A percentile compares a stretch with the other conserved stretches of the same genome.
phyloP scores from a whole-genome alignment of 2,329 filamentous ascomycete genomes.

The Sphaerulina musiva region DNA sequence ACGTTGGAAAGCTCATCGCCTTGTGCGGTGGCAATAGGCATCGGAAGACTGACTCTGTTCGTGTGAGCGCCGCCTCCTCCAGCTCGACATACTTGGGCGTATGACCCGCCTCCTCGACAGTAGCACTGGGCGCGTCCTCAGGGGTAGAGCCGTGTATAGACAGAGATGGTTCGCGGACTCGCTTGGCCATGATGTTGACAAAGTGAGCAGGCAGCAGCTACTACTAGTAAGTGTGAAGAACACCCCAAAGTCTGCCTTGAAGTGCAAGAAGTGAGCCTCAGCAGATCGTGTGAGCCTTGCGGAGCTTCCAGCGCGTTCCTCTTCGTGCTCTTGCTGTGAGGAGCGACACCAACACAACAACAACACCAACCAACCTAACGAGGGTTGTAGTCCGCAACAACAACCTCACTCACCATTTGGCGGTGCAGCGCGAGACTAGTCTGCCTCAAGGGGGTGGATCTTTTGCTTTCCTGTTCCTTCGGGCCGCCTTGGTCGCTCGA shows the following conservation, averaged over 20 bases:
- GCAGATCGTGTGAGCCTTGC: too few species aligned
- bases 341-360: too few species aligned
- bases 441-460: too few species aligned
- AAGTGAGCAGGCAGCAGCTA: neutral
- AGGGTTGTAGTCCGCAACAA: too few species aligned
- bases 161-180: slow-evolving; percentile 6
- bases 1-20: slow-evolving; percentile 62
- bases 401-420: too few species aligned
- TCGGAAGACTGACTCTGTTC: slow-evolving; percentile 53
- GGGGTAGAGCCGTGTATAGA: slow-evolving; percentile 42
- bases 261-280: neutral
- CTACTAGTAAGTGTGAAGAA: neutral
- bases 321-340: too few species aligned
- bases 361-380: too few species aligned
- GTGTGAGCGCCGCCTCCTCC: slow-evolving; percentile 36
- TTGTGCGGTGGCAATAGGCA: slow-evolving; percentile 79
- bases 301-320: too few species aligned
- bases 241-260: neutral
- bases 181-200: slow-evolving; percentile 10
- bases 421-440: too few species aligned
- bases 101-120: slow-evolving; percentile 11
- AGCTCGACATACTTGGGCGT: slow-evolving; percentile 49
- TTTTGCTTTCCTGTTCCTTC: too few species aligned
- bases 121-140: slow-evolving; percentile 19
- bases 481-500: too few species aligned